Percentiles rank a stretch among this genome's conserved stretches.
phyloP scores from a whole-genome alignment of 129 eudicot species.

The Escallonia herrerae region DNA sequence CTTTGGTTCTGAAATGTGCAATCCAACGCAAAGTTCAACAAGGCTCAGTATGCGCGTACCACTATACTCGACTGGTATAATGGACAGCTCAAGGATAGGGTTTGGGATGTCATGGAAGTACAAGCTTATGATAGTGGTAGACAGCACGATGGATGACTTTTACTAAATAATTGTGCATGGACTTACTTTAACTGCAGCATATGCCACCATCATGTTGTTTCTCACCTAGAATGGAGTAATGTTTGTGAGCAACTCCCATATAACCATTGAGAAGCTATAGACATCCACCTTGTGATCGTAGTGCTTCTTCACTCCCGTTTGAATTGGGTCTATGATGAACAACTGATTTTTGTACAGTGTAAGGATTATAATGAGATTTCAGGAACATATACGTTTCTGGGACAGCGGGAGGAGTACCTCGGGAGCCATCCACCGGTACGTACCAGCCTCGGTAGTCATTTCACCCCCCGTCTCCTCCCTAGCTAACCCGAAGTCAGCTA shows the following conservation, averaged over 20 bases:
- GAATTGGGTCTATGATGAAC: conserved; percentile 20
- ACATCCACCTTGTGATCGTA: conserved; percentile 49
- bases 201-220: conserved; percentile 27
- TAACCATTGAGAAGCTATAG: conserved; percentile 42
- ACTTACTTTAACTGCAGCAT: conserved; percentile 36
- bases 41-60: no score
- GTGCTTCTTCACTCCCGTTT: conserved; percentile 22
- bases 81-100: no score
- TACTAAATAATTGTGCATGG: background rate
- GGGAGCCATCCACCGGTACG: conserved; percentile 56
- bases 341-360: conserved; percentile 21
- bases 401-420: conserved; percentile 20
- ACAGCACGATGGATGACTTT: background rate
- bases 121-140: background rate
- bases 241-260: conserved; percentile 46
- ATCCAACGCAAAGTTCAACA: no score
- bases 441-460: conserved; percentile 44
- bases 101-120: no score
- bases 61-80: no score
- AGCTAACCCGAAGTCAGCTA: conserved; percentile 46
- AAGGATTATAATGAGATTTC: background rate
- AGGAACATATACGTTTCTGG: background rate
- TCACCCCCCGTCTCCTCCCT: conserved; percentile 37
- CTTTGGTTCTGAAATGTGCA: conserved; percentile 23
- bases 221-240: conserved; percentile 36